Base-by-base conservation (phyloP, 2,329 filamentous ascomycete genomes). In the Helotiales sp. region DNA sequence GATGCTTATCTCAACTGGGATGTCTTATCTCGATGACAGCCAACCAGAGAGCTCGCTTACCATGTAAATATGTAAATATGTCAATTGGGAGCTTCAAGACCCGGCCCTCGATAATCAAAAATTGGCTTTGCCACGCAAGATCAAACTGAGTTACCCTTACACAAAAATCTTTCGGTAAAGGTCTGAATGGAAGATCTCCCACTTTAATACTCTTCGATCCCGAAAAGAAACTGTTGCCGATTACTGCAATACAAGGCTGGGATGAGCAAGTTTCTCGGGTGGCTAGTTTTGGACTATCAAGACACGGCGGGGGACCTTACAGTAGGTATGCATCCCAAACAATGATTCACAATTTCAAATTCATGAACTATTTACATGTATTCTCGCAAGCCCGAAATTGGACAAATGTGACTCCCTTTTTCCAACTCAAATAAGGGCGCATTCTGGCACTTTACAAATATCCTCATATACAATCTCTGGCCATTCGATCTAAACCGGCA, bases 401-500 rank as follows among this genome's bases (percentile, higher is more conserved):
- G 20, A 6, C 1, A 45, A 45, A 6, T 11, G 8, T 20, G n/a
- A 45, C 17, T 3, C 40, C 17, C n/a, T n/a, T 45, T 45, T 45
- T 6, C 5, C 5, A 5, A 11, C 7, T 20, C 17, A 20, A 7
- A 6, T 20, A 45, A 20, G 10, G 17, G n/a, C 40, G 17, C 40
- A 20, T n/a, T 45, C 1, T 45, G 40, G 10, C 6, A 20, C n/a
- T 17, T 20, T 45, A 8, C 4, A 45, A 7, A 6, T 10, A 20
- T 20, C 6, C 17, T 6, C n/a, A 45, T 7, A 6, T 7, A 6
- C 40, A 6, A 6, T 2, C 6, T 34, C 7, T 3, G 13, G n/a
- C n/a, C 13, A 45, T 2, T 24, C 7, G n/a, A n/a, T 26, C 67
- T 70, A 82, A 24, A 82, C 81, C 3, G 81, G 81, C 50, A 82